A percentile compares a stretch with the other conserved stretches of the same genome.
Conservation (phyloP, 208 protist genomes). For the Trypanosoma avium region DNA sequence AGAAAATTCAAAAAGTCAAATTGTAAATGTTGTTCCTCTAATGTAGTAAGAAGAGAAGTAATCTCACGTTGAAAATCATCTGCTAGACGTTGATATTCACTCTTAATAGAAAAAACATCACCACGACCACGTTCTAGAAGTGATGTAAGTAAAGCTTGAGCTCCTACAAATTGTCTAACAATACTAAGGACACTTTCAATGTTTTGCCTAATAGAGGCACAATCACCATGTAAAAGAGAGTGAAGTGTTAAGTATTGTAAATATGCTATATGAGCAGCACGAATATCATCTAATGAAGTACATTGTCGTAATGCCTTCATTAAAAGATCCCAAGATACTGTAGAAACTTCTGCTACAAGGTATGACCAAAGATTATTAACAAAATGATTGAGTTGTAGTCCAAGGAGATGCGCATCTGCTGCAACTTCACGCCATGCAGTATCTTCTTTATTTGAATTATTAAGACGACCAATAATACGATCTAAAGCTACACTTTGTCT, state of each 20-base stretch:
- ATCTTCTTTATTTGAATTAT: slow-evolving; percentile 29
- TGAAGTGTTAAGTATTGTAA: slow-evolving; percentile 62
- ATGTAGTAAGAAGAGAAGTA: slow-evolving; percentile 50
- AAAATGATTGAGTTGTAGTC: slow-evolving; percentile 76
- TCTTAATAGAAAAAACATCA: slow-evolving; percentile 53
- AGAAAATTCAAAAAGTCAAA: slow-evolving; percentile 78
- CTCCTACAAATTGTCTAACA: slow-evolving; percentile 56
- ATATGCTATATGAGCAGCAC: slow-evolving; percentile 53
- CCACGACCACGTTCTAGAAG: slow-evolving; percentile 61
- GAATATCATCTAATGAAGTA: slow-evolving; percentile 60
- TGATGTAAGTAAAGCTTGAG: slow-evolving; percentile 58
- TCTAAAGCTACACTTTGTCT: slow-evolving; percentile 59
- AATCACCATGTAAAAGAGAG: slow-evolving; percentile 61
- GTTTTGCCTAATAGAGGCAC: slow-evolving; percentile 66
- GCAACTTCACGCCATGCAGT: slow-evolving; percentile 57
- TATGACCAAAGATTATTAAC: slow-evolving; percentile 75
- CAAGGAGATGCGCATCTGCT: slow-evolving; percentile 56
- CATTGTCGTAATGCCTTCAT: slow-evolving; percentile 46
- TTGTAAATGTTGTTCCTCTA: slow-evolving; percentile 69
- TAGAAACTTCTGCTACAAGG: slow-evolving; percentile 63
- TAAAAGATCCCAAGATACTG: slow-evolving; percentile 56
- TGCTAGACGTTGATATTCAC: slow-evolving; percentile 46
- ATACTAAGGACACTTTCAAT: slow-evolving; percentile 65
- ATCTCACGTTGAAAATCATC: slow-evolving; percentile 70
- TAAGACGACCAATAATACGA: slow-evolving; percentile 49